Percentiles rank a stretch among this genome's conserved stretches.
phyloP scores from a whole-genome alignment of 305 asterid genomes.

The Plantago coronopus region DNA sequence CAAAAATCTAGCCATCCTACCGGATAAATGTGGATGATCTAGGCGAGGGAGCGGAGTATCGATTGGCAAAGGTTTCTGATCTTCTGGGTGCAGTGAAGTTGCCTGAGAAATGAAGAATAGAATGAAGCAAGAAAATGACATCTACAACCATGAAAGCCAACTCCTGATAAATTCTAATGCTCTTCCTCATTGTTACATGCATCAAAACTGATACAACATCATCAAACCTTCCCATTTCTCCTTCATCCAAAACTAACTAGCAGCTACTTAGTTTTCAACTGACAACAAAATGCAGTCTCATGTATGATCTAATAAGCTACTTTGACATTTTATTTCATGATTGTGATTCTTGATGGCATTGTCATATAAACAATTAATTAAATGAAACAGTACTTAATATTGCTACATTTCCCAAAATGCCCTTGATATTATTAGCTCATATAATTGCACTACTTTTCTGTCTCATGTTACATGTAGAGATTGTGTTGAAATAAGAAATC shows the following conservation, averaged over 20 bases:
- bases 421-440: slow-evolving; percentile 24
- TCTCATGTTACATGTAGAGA: too few species aligned
- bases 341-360: background rate
- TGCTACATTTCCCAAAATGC: slow-evolving; percentile 42
- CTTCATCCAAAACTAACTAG: too few species aligned
- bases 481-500: too few species aligned
- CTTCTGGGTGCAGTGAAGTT: slow-evolving; percentile 25
- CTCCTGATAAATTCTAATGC: slow-evolving; percentile 40
- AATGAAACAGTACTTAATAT: too few species aligned
- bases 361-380: too few species aligned
- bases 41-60: slow-evolving; percentile 32
- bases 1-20: slow-evolving; percentile 32
- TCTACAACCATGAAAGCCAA: slow-evolving; percentile 37
- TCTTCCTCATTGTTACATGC: slow-evolving; percentile 55
- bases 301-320: too few species aligned
- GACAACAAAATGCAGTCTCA: background rate
- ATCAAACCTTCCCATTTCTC: slow-evolving; percentile 39
- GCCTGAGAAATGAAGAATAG: slow-evolving; percentile 42
- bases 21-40: slow-evolving; percentile 34
- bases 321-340: slow-evolving; percentile 14
- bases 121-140: slow-evolving; percentile 32
- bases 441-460: background rate
- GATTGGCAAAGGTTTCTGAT: slow-evolving; percentile 21
- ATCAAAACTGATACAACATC: slow-evolving; percentile 37
- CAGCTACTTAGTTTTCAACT: too few species aligned